Conservation (phyloP, 2,329 filamentous ascomycete genomes). For the Pestalotiopsis fici region DNA sequence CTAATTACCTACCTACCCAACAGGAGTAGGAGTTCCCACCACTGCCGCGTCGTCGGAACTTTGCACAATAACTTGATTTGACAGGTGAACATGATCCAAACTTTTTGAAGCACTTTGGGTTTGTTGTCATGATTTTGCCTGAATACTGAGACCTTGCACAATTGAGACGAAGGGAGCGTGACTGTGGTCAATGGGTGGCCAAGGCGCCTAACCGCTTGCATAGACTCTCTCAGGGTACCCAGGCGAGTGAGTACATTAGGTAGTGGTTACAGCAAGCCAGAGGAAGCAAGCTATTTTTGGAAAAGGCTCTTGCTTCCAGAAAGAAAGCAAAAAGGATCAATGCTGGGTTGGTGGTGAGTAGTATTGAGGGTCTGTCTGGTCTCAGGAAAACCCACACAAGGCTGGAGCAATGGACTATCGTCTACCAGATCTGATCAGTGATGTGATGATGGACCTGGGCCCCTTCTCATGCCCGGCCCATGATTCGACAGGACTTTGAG, state of each 20-base stretch:
- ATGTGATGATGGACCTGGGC: not conserved
- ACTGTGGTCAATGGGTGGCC: not conserved
- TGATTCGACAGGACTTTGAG: not conserved
- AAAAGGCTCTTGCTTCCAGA: not conserved
- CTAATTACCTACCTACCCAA: no score
- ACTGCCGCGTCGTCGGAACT: not conserved
- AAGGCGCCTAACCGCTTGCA: not conserved
- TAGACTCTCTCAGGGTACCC: not conserved
- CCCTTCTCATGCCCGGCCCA: not conserved
- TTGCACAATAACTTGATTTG: not conserved
- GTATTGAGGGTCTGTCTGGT: not conserved
- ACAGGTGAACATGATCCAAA: not conserved
- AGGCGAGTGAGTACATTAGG: not conserved
- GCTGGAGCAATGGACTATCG: not conserved
- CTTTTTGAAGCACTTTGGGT: not conserved
- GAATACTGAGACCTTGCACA: not conserved
- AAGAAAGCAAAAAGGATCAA: no score
- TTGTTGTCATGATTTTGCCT: not conserved
- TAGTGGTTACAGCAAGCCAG: not conserved
- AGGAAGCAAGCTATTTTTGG: not conserved
- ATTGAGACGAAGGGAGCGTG: not conserved
- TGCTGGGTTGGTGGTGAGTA: not conserved
- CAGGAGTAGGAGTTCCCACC: no score
- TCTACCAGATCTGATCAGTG: not conserved
- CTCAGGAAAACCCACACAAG: not conserved